Evolutionary conservation across 108 stramenopile genomes (phyloP).

Genomic region (Cylindrotheca fusiformis): DNA sequence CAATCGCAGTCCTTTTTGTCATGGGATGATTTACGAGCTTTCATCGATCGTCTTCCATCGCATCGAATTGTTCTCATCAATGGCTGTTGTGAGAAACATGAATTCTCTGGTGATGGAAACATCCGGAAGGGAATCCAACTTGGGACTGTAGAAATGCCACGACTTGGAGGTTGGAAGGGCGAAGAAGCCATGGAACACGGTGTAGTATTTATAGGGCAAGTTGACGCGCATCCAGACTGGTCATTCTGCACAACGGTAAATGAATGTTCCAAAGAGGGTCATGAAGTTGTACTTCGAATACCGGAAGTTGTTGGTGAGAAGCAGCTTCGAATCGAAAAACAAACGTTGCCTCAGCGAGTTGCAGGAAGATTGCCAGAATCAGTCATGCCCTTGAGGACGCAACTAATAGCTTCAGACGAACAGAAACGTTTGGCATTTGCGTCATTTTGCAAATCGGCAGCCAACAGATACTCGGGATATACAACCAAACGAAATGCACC

Average conservation of each 20-base stretch:
- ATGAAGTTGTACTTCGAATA: slow-evolving; percentile 19
- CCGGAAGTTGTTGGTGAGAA: neutral
- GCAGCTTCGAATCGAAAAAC: slow-evolving; percentile 28
- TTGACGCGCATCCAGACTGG: slow-evolving; percentile 69
- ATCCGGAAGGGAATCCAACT: neutral
- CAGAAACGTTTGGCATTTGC: slow-evolving; percentile 70
- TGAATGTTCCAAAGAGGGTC: slow-evolving; percentile 19
- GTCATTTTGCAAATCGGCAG: slow-evolving; percentile 19
- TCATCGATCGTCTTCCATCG: slow-evolving; percentile 47
- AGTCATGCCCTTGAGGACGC: slow-evolving; percentile 63
- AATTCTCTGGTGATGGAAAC: slow-evolving; percentile 2
- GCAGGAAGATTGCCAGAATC: slow-evolving; percentile 66
- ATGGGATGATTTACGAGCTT: slow-evolving; percentile 41
- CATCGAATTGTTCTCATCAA: slow-evolving; percentile 61
- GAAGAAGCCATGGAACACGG: slow-evolving; percentile 5
- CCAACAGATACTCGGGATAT: slow-evolving; percentile 51
- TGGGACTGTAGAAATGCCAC: slow-evolving; percentile 2
- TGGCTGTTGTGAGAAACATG: slow-evolving; percentile 17
- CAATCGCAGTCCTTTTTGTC: slow-evolving; percentile 57
- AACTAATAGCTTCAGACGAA: slow-evolving; percentile 50
- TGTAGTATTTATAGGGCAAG: slow-evolving; percentile 57
- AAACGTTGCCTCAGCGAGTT: slow-evolving; percentile 44
- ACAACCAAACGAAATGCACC: slow-evolving; percentile 52
- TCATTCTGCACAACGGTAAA: slow-evolving; percentile 31
- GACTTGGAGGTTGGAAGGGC: slow-evolving; percentile 33